phyloP scores from a whole-genome alignment of 225 moss, liverwort and hornwort species.

The Thuidium tamariscinum region DNA sequence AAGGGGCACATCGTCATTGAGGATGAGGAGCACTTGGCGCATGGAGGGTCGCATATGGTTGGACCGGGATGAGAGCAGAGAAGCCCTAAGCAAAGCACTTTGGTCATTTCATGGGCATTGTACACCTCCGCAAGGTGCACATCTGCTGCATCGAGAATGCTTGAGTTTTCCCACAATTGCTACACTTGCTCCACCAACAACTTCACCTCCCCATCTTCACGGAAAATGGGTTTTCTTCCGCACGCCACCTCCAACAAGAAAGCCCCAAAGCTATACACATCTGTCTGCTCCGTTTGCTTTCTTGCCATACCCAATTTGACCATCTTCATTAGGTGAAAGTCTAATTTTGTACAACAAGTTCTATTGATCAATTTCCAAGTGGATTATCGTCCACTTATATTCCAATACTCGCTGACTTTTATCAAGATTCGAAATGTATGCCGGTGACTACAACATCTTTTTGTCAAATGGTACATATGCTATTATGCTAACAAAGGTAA shows the following conservation, averaged over 20 bases:
- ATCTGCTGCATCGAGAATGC: not conserved
- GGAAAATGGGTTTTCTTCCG: not conserved
- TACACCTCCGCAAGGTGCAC: not conserved
- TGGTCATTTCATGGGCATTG: not conserved
- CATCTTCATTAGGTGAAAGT: not conserved
- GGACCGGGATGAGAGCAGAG: not conserved
- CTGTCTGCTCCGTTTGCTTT: not conserved
- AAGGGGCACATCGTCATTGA: not conserved
- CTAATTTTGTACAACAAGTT: not conserved
- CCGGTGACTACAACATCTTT: too few relatives aligned
- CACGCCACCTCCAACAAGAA: conserved; percentile 1
- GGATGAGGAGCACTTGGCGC: not conserved
- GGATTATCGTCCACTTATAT: not conserved
- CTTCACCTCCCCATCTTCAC: not conserved
- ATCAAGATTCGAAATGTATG: too few relatives aligned
- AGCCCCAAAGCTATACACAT: not conserved
- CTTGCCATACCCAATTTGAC: not conserved
- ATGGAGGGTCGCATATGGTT: not conserved
- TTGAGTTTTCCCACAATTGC: not conserved
- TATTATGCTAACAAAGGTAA: not conserved
- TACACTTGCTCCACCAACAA: conserved; percentile 7
- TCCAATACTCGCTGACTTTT: not conserved
- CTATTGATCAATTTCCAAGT: not conserved
- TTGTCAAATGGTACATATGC: not conserved
- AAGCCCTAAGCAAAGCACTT: conserved; percentile 7